Base-by-base conservation (phyloP, 768 basidiomycete species). In the Tylopilus vinaceipallidus region DNA sequence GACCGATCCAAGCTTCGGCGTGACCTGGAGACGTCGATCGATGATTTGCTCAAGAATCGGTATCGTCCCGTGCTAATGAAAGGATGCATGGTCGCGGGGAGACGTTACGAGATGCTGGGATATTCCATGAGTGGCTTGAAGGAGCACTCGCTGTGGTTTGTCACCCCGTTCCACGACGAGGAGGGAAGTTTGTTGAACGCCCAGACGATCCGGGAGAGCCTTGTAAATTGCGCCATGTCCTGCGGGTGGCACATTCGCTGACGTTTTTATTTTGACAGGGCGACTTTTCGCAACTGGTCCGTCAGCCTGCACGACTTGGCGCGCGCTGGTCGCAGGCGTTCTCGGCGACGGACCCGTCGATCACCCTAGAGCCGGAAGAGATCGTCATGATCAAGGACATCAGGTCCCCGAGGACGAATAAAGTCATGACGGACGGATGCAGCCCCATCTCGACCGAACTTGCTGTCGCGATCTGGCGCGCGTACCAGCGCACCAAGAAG, bases 311-410 rank as follows among this genome's bases (percentile, higher is more conserved):
- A 11, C 67, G 75, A 35, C 72, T 75, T 10, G 79, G 70, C 6
- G 79, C 79, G n/a, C 70, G 79, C 20, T 75, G 80, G 73, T 70
- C 75, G 23, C 80, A 80, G 58, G 77, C 75, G 1, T 81, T 81
- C 57, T 76, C 78, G 1, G 69, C 77, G 1, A 79, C 79, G 0
- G 75, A 79, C 36, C 72, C 79, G 0, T 76, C 73, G 0, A 63
- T 78, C 14, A 58, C 65, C 3, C 62, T 80, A 19, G 46, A 59
- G 26, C 47, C 49, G 12, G 44, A 70, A 14, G 68, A 79, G 54
- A 73, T 81, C 20, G 4, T 5, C 3, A 35, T 0, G 12, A 64
- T 67, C 19, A 39, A 53, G 5, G 73, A 78, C 54, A 63, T 58
- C n/a, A 49, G 4, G 29, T 69, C 72, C 6, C 44, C 49, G 3